These are phyloP conservation scores for Apiospora kogelbergensis DNA, from an alignment of 2,329 filamentous ascomycete genomes.

Conservation along the genomic window DNA sequence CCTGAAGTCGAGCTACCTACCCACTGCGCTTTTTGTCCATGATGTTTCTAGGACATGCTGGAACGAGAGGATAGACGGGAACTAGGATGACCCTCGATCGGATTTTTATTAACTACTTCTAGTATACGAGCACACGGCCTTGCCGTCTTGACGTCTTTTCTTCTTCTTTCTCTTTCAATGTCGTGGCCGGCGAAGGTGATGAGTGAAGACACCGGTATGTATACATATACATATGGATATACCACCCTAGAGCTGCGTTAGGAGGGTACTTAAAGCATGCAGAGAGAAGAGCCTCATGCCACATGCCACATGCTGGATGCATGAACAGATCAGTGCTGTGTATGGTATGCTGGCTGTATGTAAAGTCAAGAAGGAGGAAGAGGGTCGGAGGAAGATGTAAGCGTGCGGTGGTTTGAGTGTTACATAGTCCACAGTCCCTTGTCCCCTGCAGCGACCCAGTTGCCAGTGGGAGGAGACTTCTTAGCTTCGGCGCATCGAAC, in stretches of 20 bases:
- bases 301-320: neutral
- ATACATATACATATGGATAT: neutral
- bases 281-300: neutral
- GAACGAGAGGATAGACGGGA: neutral
- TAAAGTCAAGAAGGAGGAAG: neutral
- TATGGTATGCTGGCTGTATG: neutral
- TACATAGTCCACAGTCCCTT: neutral
- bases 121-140: neutral
- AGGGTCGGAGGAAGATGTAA: neutral
- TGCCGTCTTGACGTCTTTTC: neutral
- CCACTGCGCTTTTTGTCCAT: neutral
- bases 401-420: neutral
- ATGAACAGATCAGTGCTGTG: neutral
- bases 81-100: neutral
- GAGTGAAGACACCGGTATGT: neutral
- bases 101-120: neutral
- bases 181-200: neutral
- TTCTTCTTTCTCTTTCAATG: no score
- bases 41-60: neutral
- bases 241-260: neutral
- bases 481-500: conserved; percentile 7
- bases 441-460: neutral
- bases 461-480: neutral
- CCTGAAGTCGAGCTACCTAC: neutral
- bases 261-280: neutral